Percentiles rank a stretch among this genome's conserved stretches.
These are phyloP conservation scores for Paecilomyces variotii DNA, from an alignment of 2,329 filamentous ascomycete species.

Conservation along the genomic window DNA sequence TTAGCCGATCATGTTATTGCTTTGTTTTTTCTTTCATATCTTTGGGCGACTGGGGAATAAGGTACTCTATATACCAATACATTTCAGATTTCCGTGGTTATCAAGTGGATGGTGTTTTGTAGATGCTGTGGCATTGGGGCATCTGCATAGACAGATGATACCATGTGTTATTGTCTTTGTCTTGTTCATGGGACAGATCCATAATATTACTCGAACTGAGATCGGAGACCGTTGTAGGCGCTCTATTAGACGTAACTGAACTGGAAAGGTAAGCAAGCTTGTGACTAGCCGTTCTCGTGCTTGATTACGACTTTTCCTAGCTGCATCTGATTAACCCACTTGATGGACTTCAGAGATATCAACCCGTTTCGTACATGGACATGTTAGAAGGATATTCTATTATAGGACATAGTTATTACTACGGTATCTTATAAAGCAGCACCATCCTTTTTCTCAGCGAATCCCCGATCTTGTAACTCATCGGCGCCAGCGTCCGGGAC, in stretches of 20 bases:
- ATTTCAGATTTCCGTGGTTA: background rate
- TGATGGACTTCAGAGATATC: background rate
- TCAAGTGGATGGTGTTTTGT: background rate
- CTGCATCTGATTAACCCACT: background rate
- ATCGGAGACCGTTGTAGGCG: too few species aligned
- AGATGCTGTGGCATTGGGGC: background rate
- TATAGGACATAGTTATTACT: background rate
- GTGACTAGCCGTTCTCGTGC: too few species aligned
- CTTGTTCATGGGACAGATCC: too few species aligned
- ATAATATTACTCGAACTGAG: too few species aligned
- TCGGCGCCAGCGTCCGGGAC: constrained; percentile 44
- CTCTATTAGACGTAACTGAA: too few species aligned
- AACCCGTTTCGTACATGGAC: background rate
- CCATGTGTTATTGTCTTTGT: too few species aligned
- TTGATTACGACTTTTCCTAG: too few species aligned
- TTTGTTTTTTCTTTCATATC: background rate
- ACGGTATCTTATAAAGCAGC: background rate
- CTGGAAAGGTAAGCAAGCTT: too few species aligned
- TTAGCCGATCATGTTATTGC: background rate
- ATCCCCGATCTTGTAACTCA: constrained; percentile 49
- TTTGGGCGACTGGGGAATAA: background rate
- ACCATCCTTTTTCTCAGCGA: constrained; percentile 40
- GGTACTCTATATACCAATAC: background rate
- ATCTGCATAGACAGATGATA: background rate
- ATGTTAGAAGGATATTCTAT: too few species aligned